phyloP scores from a whole-genome alignment of 2,329 filamentous ascomycete genomes.

The Macrophomina pseudophaseolina region DNA sequence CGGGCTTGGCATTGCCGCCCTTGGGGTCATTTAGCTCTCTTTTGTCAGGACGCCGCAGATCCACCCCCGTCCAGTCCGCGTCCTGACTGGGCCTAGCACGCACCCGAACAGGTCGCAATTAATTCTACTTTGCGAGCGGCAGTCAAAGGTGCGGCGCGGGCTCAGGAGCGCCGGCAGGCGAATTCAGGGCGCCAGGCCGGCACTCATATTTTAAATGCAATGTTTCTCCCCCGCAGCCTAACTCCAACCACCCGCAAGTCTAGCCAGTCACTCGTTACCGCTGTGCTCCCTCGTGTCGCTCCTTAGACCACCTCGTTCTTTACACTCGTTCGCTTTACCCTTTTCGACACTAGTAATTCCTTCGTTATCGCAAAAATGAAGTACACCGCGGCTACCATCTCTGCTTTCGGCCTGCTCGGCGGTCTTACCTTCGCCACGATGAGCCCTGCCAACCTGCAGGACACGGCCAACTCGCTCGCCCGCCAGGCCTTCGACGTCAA shows the following conservation, averaged over 20 bases:
- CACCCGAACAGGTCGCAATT: not conserved
- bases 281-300: conserved; percentile 4
- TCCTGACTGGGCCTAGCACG: not conserved
- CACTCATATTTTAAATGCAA: conserved; percentile 3
- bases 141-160: not conserved
- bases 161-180: not conserved
- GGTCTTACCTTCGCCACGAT: conserved; percentile 20
- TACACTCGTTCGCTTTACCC: conserved; percentile 2
- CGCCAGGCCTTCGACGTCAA: conserved; percentile 26
- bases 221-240: not conserved
- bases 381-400: conserved; percentile 6
- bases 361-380: conserved; percentile 17
- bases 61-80: not conserved
- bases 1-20: too few relatives aligned
- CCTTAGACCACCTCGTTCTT: conserved; percentile 3
- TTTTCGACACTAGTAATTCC: conserved; percentile 1
- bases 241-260: not conserved
- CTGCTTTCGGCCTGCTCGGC: conserved; percentile 19
- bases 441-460: conserved; percentile 23
- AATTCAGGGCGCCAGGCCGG: not conserved
- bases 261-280: conserved; percentile 20
- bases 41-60: conserved; percentile 18
- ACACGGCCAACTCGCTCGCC: conserved; percentile 23
- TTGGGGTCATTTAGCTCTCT: not conserved
- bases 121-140: not conserved